These are phyloP conservation scores for Xylaria sp. DNA, from an alignment of 2,329 filamentous ascomycete genomes.

Conservation along the genomic window DNA sequence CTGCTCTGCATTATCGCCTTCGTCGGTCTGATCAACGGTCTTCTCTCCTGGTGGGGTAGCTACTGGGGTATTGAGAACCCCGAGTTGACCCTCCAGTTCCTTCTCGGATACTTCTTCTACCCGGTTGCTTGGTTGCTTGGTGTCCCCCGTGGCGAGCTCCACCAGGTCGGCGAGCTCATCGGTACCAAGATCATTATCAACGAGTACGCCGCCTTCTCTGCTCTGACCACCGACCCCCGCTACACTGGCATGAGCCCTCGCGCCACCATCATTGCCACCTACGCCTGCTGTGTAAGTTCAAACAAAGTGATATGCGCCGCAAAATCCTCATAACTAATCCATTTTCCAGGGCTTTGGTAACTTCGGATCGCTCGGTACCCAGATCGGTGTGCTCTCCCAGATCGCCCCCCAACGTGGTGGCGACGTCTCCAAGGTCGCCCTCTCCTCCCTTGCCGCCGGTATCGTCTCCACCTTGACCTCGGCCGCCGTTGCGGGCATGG, in stretches of 20 bases:
- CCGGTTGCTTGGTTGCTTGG: slow-evolving; percentile 67
- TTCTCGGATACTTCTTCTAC: slow-evolving; percentile 67
- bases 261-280: slow-evolving; percentile 76
- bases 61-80: slow-evolving; percentile 63
- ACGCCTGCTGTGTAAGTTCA: slow-evolving; percentile 62
- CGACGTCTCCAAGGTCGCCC: slow-evolving; percentile 68
- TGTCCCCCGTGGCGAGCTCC: slow-evolving; percentile 59
- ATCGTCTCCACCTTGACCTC: slow-evolving; percentile 74
- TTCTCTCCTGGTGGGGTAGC: slow-evolving; percentile 68
- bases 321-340: slow-evolving; percentile 14
- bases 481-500: slow-evolving; percentile 70
- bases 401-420: slow-evolving; percentile 68
- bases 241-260: slow-evolving; percentile 61
- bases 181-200: slow-evolving; percentile 83
- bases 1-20: slow-evolving; percentile 69
- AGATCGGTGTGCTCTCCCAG: slow-evolving; percentile 82
- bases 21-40: slow-evolving; percentile 59
- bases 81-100: slow-evolving; percentile 61
- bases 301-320: not conserved
- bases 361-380: slow-evolving; percentile 79
- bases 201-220: slow-evolving; percentile 69
- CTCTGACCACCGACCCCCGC: slow-evolving; percentile 44
- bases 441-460: slow-evolving; percentile 73
- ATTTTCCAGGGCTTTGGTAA: slow-evolving; percentile 63
- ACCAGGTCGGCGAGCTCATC: slow-evolving; percentile 72